Percentiles rank a stretch among this genome's conserved stretches.
Conservation (phyloP, 768 basidiomycete species). For the Tulasnella sp. region DNA sequence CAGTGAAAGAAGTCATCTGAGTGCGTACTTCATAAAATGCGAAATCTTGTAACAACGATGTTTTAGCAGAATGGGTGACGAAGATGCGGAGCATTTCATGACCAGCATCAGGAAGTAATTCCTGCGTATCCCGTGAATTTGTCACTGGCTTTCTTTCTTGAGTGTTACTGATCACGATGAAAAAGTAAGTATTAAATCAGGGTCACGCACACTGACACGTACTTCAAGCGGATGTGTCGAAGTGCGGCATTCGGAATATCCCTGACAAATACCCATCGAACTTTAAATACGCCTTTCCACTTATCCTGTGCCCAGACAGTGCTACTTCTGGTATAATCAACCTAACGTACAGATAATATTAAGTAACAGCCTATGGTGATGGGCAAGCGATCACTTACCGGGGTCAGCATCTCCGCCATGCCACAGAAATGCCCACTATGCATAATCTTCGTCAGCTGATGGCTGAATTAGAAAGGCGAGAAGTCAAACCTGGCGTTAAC, state of each 20-base stretch:
- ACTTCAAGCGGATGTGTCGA: constrained; percentile 82
- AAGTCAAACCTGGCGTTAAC: constrained; percentile 71
- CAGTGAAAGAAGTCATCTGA: neutral
- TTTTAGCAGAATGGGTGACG: constrained; percentile 82
- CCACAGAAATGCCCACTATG: constrained; percentile 91
- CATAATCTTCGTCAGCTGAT: neutral
- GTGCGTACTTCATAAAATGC: constrained; percentile 68
- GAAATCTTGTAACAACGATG: constrained; percentile 86
- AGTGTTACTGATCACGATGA: constrained; percentile 56
- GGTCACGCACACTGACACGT: constrained; percentile 21
- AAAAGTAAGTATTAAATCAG: constrained; percentile 17
- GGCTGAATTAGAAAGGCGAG: neutral
- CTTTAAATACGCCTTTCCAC: constrained; percentile 99
- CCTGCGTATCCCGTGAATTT: constrained; percentile 95
- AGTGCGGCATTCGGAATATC: constrained; percentile 86
- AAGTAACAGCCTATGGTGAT: neutral
- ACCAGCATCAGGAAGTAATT: constrained; percentile 88
- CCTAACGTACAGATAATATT: constrained; percentile 28
- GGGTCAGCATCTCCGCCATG: constrained; percentile 96
- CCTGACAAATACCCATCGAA: constrained; percentile 93
- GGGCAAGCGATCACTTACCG: constrained; percentile 36
- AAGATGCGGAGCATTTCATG: constrained; percentile 96
- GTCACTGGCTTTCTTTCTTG: constrained; percentile 98
- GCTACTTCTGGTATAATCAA: constrained; percentile 87
- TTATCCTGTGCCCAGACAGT: constrained; percentile 99